Evolutionary conservation across 192 early-diverging fungal species (phyloP), one percentile per base, ranked within the genome.

Genomic region (Backusella sp.): DNA sequence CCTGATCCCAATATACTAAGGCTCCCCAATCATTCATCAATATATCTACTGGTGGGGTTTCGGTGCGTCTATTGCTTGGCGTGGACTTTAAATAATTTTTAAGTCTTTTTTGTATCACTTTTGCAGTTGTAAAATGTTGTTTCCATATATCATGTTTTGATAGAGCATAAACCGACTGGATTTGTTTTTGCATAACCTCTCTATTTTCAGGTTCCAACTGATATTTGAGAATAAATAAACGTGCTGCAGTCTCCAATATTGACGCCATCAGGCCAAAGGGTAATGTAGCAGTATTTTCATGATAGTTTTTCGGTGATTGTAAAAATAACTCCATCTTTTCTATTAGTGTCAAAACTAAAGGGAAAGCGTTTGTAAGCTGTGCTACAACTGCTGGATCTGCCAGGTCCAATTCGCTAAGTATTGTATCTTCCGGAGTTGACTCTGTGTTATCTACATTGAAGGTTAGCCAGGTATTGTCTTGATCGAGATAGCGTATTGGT

Each of bases 181-280:
- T 62, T 12, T 62, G 56, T 11, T 23, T 28, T 62, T 62, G 56
- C 26, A 62, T 14, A 2, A 62, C 9, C 2, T 62, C 56, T 62
- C 56, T 23, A 30, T 62, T 62, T 62, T 62, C 23, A 62, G 56
- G 56, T 62, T 62, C 56, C 56, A 62, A 11, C 56, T 62, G 56
- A 62, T 62, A 62, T 12, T 62, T 62, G 56, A 62, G 56, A 62
- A 62, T 62, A 23, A 62, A 62, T 62, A 62, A 26, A 62, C 56
- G 56, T 9, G 56, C 21, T n/a, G 56, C 56, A 0, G 56, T 62
- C 12, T 62, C 56, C 56, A 62, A 28, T 26, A 62, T 28, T 1
- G 56, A 62, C 26, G 56, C 56, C 56, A 62, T 62, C 26, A 62
- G 12, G 1, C 56, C 56, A 7, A 62, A 28, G 1, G 56, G 56